Base-by-base conservation (phyloP, 192 early-diverging fungal species). In the Bifiguratus adelaidae region DNA sequence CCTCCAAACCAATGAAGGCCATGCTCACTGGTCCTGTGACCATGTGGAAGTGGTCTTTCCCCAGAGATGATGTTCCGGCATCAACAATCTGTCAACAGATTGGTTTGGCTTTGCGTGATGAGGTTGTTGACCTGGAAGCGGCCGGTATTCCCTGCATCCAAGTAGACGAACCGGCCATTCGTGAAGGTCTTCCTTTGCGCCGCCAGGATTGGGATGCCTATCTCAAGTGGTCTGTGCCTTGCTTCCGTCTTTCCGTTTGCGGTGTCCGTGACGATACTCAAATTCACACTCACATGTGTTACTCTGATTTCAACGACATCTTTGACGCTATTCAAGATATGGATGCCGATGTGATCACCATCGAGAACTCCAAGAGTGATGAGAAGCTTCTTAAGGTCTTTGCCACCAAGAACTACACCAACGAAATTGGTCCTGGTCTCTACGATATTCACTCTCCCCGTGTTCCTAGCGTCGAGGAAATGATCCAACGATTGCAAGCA, bases 241-340 rank as follows among this genome's bases (percentile, higher is more conserved):
- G 87, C 26, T 98, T 98, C 85, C 77, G 84, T 55, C 76, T 98
- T 41, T 73, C 91, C 42, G 91, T 90, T 46, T 73, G 81, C 22
- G 86, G 83, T 53, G 95, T 98, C 26, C 48, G 60, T 23, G 78
- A 90, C 61, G 74, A 76, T 32, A 94, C 91, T 32, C 91, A 97
- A 74, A 93, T 98, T 68, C 95, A 97, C 81, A 85, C 86, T 40
- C 93, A 96, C 72, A 92, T 98, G 82, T 98, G 95, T 74, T 98
- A 98, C 83, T 85, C 82, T 65, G 95, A 98, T 68, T 98, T 98
- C 67, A 89, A 97, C 69, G 93, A 93, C 72, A 98, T 98, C 61
- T 91, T 98, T 71, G 77, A 82, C 33, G 82, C 92, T 23, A 97
- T 98, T 70, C 68, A 83, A 56, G 74, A 71, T 64, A 69, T 97